These are phyloP conservation scores for Arctium minus DNA, from an alignment of 129 eudicot species.

Conservation along the genomic window DNA sequence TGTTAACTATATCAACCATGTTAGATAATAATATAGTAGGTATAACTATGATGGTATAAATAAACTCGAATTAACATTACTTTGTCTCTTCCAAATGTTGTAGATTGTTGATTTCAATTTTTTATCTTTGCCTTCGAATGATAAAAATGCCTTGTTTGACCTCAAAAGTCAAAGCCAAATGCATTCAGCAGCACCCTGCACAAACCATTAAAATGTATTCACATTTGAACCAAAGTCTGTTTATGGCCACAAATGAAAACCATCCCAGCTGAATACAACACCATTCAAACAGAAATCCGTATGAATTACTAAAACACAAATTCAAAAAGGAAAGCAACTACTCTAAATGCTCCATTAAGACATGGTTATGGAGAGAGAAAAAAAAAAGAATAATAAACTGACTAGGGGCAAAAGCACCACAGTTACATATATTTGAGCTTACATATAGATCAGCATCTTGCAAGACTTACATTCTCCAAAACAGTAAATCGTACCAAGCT, in stretches of 20 bases:
- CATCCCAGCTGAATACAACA: background rate
- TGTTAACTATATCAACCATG: background rate
- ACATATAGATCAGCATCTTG: slow-evolving; percentile 19
- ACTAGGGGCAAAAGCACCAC: background rate
- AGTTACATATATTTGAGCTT: slow-evolving; percentile 28
- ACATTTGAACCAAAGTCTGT: background rate
- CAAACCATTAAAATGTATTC: background rate
- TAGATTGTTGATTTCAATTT: background rate
- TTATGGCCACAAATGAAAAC: background rate
- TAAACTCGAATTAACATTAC: background rate
- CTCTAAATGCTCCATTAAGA: background rate
- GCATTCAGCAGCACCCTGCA: background rate
- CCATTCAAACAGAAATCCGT: background rate
- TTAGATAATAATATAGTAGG: background rate
- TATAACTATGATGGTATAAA: background rate
- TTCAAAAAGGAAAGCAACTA: background rate
- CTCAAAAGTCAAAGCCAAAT: background rate
- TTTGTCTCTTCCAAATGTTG: background rate
- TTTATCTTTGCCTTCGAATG: background rate
- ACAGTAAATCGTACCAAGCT: slow-evolving; percentile 10
- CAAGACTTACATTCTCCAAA: slow-evolving; percentile 12
- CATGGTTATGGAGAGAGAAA: background rate
- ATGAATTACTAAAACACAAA: background rate
- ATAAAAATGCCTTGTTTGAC: background rate
- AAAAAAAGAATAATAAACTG: background rate